These are phyloP conservation scores for Urtica urens DNA, from an alignment of 306 rosid species.

Conservation along the genomic window DNA sequence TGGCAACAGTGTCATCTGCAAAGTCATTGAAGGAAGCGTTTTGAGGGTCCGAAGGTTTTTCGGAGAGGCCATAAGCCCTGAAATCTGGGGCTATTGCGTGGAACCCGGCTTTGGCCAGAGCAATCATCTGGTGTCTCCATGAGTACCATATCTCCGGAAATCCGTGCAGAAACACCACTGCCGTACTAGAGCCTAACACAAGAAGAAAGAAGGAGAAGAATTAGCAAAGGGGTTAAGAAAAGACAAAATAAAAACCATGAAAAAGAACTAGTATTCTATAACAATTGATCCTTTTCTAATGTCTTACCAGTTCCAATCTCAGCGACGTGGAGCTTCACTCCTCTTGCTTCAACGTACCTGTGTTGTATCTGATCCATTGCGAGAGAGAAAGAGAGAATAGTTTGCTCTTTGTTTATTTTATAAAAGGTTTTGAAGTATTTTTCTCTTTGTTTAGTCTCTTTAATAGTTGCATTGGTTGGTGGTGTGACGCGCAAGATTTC, in stretches of 20 bases:
- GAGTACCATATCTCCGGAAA: slow-evolving; percentile 76
- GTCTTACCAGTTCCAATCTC: slow-evolving; percentile 31
- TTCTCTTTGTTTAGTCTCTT: too few species aligned
- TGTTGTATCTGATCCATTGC: slow-evolving; percentile 48
- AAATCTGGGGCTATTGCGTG: slow-evolving; percentile 52
- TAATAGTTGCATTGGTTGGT: too few species aligned
- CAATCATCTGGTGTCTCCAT: slow-evolving; percentile 63
- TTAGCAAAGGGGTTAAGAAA: background rate
- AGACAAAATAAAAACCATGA: too few species aligned
- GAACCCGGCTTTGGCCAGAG: slow-evolving; percentile 41
- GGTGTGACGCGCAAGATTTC: too few species aligned
- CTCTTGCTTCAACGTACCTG: slow-evolving; percentile 36
- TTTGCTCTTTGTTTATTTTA: too few species aligned
- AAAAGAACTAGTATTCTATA: too few species aligned
- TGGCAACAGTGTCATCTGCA: slow-evolving; percentile 29
- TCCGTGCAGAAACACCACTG: slow-evolving; percentile 56
- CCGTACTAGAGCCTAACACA: slow-evolving; percentile 34
- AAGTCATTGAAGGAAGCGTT: slow-evolving; percentile 33
- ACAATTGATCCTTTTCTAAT: background rate
- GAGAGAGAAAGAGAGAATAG: background rate
- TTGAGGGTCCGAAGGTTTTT: slow-evolving; percentile 32
- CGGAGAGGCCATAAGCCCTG: slow-evolving; percentile 69
- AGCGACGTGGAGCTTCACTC: slow-evolving; percentile 50
- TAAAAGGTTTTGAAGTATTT: too few species aligned
- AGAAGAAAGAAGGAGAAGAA: background rate